Conservation (phyloP, 805 yeast genomes). For the Saccharomyces jurei region DNA sequence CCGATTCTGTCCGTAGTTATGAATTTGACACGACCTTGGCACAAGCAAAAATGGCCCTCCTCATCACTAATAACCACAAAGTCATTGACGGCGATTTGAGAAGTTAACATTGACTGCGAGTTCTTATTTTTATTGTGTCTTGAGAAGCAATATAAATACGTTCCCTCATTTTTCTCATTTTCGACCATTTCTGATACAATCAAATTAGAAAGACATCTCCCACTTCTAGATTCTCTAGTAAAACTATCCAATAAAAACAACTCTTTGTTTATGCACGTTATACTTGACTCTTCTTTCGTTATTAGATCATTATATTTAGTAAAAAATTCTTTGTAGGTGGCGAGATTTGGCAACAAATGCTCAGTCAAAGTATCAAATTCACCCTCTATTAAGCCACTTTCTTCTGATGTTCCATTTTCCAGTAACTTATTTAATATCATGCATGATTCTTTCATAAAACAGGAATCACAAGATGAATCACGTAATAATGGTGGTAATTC, state of each 20-base stretch:
- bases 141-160: constrained; percentile 43
- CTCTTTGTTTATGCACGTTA: constrained; percentile 45
- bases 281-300: constrained; percentile 62
- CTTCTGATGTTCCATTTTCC: constrained; percentile 50
- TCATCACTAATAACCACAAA: constrained; percentile 73
- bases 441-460: constrained; percentile 50
- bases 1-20: constrained; percentile 38
- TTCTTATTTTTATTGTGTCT: constrained; percentile 23
- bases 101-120: constrained; percentile 17
- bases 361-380: constrained; percentile 42
- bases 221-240: constrained; percentile 53
- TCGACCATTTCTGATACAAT: constrained; percentile 29
- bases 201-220: constrained; percentile 50
- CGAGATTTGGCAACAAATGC: constrained; percentile 36
- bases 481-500: constrained; percentile 47
- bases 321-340: constrained; percentile 46
- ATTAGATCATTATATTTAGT: constrained; percentile 67
- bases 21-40: constrained; percentile 48
- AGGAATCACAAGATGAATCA: constrained; percentile 51
- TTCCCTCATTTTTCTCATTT: constrained; percentile 13
- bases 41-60: constrained; percentile 64
- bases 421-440: constrained; percentile 54
- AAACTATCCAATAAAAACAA: constrained; percentile 46
- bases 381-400: constrained; percentile 44
- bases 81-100: constrained; percentile 54